phyloP scores from a whole-genome alignment of 345 rosid species.

The Hibiscus tridactylites region DNA sequence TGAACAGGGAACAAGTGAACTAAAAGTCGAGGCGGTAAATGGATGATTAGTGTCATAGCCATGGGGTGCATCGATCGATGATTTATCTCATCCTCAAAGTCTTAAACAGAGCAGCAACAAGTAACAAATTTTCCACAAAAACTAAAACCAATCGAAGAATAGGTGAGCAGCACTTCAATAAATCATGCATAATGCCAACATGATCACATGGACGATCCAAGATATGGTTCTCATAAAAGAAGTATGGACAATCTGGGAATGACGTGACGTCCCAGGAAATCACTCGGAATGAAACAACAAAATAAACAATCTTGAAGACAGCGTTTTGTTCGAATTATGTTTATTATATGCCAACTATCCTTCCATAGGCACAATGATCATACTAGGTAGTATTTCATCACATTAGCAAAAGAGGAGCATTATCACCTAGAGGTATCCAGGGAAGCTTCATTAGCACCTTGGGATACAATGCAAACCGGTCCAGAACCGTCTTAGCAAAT shows the following conservation, averaged over 20 bases:
- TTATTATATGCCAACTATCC: not conserved
- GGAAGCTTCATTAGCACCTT: not conserved
- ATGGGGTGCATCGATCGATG: not conserved
- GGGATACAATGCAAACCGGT: not conserved
- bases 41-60: too few species aligned
- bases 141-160: not conserved
- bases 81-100: not conserved
- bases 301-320: not conserved
- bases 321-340: not conserved
- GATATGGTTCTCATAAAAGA: not conserved
- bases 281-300: not conserved
- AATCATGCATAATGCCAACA: not conserved
- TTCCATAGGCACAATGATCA: not conserved
- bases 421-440: not conserved
- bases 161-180: not conserved
- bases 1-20: too few species aligned
- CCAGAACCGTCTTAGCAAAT: not conserved
- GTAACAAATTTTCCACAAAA: not conserved
- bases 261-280: not conserved
- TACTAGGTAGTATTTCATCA: not conserved
- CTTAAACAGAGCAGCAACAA: not conserved
- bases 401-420: not conserved
- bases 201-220: not conserved
- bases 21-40: too few species aligned
- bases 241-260: not conserved